Evolutionary conservation across 805 yeast genomes (phyloP), one percentile per base, ranked within the genome.

Genomic region (Wickerhamia fluorescens): DNA sequence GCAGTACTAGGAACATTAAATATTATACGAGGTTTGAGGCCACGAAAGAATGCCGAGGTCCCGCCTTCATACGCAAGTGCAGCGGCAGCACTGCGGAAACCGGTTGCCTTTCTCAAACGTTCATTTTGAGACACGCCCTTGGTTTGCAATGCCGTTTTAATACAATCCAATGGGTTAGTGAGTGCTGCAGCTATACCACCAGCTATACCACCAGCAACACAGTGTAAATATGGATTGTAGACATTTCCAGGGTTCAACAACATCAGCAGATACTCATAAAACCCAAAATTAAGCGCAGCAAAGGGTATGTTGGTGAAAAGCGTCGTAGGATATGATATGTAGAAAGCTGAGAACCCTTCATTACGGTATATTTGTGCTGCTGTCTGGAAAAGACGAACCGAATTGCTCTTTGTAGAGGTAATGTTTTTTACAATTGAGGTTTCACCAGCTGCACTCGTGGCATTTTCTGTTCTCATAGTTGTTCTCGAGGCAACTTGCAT

Each of bases 1-100:
- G 97, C 97, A 6, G 97, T 89, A 25, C 94, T 78, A 14, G 98
- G 98, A 52, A 89, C 87, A 55, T 87, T 87, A 41, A 92, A 82
- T 18, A 89, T 77, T 32, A 92, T 77, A 56, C 98, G 75, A 25
- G 98, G 96, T 47, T 79, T 76, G 47, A 86, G 66, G 12, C 98
- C 98, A 42, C 94, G 70, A 46, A 71, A 51, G 53, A 92, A 92
- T 0, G 94, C 92, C 12, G 44, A 40, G 39, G 66, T 47, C 5
- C 88, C 88, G 26, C 75, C 75, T 26, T 66, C 63, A 33, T 60
- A 47, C 45, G 74, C 78, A 31, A 89, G 71, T 12, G 78, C 82
- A 24, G 44, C 54, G 2, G 88, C 80, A 13, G 95, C 96, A 37
- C 74, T 73, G 29, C 53, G 44, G 43, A 88, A 73, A 6, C 95